Base-by-base conservation (phyloP, 768 basidiomycete genomes). In the Mrakia blollopis region DNA sequence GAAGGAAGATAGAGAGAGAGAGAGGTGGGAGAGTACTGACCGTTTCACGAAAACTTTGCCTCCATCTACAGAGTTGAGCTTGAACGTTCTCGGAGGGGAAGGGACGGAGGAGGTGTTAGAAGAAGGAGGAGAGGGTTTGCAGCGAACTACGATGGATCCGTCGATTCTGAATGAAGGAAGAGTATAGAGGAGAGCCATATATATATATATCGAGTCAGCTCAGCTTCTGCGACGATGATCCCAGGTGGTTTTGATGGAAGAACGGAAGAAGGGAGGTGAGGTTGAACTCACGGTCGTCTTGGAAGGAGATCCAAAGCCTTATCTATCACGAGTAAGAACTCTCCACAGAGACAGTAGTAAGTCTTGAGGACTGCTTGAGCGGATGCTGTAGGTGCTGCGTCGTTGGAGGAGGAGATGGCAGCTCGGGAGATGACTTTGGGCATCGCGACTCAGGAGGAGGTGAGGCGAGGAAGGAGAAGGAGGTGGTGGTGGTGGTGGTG, bases 341-440 rank as follows among this genome's bases (percentile, higher is more conserved):
- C 84, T 16, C 83, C 83, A 71, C 84, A 84, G 4, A 84, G 80
- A 76, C 84, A 84, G 72, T 83, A 84, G 79, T 83, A 84, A 0
- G 82, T 83, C 73, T 82, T 74, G 10, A 84, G 79, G n/a, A 83
- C 80, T 11, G 84, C 84, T 78, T 81, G 79, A 0, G 82, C 82
- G 52, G 83, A 80, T 0, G 83, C 83, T 7, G 76, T 79, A 3
- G 78, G 76, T 14, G 83, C 82, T 76, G 62, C 76, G 52, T 82
- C 81, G 50, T 92, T 89, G 6, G 93, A 94, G 3, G 93, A 92
- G 13, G 93, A 94, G 78, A 94, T 89, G 6, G 92, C 90, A 60
- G 92, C 94, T 79, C 92, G 88, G 4, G 93, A 93, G 81, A 94
- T 88, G 79, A 97, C 92, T 84, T 95, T 95, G 73, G 94, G 94